Base-by-base conservation (phyloP, 2,329 filamentous ascomycete genomes). In the Neofusicoccum sp. region DNA sequence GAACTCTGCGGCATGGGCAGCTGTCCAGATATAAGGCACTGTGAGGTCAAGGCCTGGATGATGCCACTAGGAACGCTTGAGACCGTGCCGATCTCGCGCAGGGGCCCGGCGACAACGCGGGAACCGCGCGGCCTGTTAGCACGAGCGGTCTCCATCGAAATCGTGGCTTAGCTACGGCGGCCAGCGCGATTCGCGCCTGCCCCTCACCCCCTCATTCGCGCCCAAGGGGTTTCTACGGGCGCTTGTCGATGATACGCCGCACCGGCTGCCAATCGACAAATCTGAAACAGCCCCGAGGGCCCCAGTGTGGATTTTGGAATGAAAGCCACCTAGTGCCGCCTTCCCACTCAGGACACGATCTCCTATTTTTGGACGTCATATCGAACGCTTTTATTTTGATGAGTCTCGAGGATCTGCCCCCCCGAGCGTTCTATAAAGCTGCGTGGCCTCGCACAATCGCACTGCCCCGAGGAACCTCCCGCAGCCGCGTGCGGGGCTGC, bases 211-310 rank as follows among this genome's bases (percentile, higher is more conserved):
- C 54, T 58, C 54, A 31, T 58, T 58, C 41, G 41, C 41, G 41
- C 51, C 51, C 51, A 56, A 34, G 36, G 51, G 38, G 14, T 28
- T 26, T 20, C 26, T 30, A 38, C 26, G 36, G 36, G 51, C 45
- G 36, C 51, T 12, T 43, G 51, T 43, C 51, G 51, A 56, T 56
- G 51, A 56, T 56, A 56, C 51, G 51, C 38, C 24, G 20, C 14
- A 38, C 28, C 43, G 41, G 14, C 34, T 53, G 58, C 58, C 58
- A 44, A 44, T 60, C 58, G 47, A 28, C 48, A n/a, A 31, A 53
- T 60, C 58, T 60, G 58, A 60, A 60, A 60, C 58, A 44, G n/a
- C n/a, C n/a, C n/a, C n/a, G n/a, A n/a, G n/a, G n/a, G 45, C 33
- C 30, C 8, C 36, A 43, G 34, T 28, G 34, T 11, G 28, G 47